A percentile compares a stretch with the other conserved stretches of the same genome.
phyloP scores from a whole-genome alignment of 495 filamentous ascomycete species.

The Talaromyces proteolyticus region DNA sequence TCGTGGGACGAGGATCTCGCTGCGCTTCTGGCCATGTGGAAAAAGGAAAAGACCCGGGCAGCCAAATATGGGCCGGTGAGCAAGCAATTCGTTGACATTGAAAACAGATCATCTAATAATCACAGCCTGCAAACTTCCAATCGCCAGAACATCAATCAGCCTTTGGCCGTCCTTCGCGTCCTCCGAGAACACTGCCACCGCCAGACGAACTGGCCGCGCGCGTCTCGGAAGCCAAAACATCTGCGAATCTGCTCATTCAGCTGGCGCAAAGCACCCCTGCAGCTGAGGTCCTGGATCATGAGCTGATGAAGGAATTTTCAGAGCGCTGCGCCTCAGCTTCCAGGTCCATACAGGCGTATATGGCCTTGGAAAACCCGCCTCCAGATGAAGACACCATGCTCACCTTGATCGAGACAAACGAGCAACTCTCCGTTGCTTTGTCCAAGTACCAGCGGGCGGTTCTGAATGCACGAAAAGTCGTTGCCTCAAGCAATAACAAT shows the following conservation, averaged over 20 bases:
- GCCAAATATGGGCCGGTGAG: neutral
- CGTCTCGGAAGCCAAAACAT: constrained; percentile 83
- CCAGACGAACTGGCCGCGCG: constrained; percentile 77
- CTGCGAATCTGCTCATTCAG: constrained; percentile 84
- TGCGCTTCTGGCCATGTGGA: constrained; percentile 75
- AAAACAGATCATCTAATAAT: neutral
- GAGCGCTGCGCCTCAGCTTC: constrained; percentile 79
- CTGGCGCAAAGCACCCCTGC: constrained; percentile 78
- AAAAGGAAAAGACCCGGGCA: constrained; percentile 62
- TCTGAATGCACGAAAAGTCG: constrained; percentile 57
- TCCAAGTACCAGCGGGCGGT: constrained; percentile 78
- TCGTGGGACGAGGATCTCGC: constrained; percentile 65
- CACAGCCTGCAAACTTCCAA: no score
- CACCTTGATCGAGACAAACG: constrained; percentile 90
- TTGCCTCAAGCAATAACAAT: constrained; percentile 7
- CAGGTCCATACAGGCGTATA: constrained; percentile 76
- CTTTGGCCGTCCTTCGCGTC: constrained; percentile 29
- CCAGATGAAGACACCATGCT: constrained; percentile 92
- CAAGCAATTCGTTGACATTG: no score
- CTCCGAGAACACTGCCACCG: constrained; percentile 54
- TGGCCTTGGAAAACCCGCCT: constrained; percentile 65
- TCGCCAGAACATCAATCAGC: constrained; percentile 17
- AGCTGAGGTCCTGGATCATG: constrained; percentile 68
- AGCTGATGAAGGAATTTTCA: constrained; percentile 86
- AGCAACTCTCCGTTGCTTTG: constrained; percentile 70